phyloP scores from a whole-genome alignment of 768 basidiomycete genomes.

The Neoboletus magnificus region DNA sequence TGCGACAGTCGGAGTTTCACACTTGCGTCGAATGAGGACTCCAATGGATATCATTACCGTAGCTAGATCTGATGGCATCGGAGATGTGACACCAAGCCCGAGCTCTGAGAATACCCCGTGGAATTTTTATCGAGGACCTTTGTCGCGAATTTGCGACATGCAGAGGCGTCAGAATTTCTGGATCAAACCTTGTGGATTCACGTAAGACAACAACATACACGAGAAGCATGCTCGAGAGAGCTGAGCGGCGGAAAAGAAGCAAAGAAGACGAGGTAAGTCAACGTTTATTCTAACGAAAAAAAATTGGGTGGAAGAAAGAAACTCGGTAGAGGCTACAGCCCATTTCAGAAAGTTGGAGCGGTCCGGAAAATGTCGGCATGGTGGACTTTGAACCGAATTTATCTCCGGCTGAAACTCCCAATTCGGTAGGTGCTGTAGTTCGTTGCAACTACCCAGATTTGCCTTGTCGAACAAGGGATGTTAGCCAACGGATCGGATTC shows the following conservation, averaged over 20 bases:
- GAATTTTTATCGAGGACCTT: conserved; percentile 7
- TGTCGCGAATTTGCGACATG: not conserved
- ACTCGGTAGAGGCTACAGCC: too few relatives aligned
- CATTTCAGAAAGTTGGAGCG: not conserved
- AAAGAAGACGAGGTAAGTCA: not conserved
- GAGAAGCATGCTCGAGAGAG: conserved; percentile 1
- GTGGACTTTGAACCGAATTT: not conserved
- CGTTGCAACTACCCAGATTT: not conserved
- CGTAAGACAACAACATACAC: conserved; percentile 11
- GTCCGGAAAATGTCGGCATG: not conserved
- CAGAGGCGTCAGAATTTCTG: not conserved
- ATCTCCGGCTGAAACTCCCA: not conserved
- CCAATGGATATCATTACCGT: not conserved
- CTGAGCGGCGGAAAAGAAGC: conserved; percentile 3
- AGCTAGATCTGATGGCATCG: conserved; percentile 7
- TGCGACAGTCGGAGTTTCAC: conserved; percentile 13
- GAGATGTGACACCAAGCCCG: conserved; percentile 21
- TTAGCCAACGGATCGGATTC: not conserved
- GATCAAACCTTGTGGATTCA: conserved; percentile 15
- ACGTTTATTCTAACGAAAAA: not conserved
- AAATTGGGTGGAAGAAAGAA: not conserved
- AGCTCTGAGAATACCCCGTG: conserved; percentile 4
- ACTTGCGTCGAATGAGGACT: not conserved
- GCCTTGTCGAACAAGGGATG: not conserved
- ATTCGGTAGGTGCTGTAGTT: not conserved